These are phyloP conservation scores for Saraca asoca DNA, from an alignment of 331 rosid species.

Conservation along the genomic window DNA sequence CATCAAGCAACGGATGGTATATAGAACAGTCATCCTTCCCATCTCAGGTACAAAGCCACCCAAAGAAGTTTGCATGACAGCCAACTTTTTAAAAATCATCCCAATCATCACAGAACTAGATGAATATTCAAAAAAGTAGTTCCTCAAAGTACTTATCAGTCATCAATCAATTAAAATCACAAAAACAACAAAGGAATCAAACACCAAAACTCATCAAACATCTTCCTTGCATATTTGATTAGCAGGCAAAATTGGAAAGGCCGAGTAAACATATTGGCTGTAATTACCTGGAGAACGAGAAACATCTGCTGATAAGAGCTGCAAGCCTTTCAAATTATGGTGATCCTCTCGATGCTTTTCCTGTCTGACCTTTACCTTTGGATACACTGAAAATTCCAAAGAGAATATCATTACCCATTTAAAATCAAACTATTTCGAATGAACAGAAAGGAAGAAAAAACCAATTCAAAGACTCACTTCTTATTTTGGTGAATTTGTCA, in stretches of 20 bases:
- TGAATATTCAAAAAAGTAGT: slow-evolving; percentile 1
- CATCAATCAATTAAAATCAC: not conserved
- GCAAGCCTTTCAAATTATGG: slow-evolving; percentile 43
- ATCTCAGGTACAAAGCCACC: not conserved
- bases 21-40: not conserved
- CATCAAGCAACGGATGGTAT: not conserved
- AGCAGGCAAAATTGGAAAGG: not conserved
- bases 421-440: slow-evolving; percentile 12
- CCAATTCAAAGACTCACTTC: slow-evolving; percentile 24
- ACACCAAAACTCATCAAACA: not conserved
- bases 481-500: not conserved
- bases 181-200: not conserved
- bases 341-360: slow-evolving; percentile 42
- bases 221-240: not conserved
- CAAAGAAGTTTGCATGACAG: not conserved
- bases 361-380: slow-evolving; percentile 74
- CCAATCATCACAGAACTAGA: not conserved
- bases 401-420: slow-evolving; percentile 29
- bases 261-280: not conserved
- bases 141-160: not conserved
- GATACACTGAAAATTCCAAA: slow-evolving; percentile 52
- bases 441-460: not conserved
- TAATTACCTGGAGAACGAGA: slow-evolving; percentile 57
- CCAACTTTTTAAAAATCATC: not conserved
- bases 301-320: slow-evolving; percentile 37